Conservation (phyloP, 371 early-diverging fungal species). For the Mucor velutinosus region DNA sequence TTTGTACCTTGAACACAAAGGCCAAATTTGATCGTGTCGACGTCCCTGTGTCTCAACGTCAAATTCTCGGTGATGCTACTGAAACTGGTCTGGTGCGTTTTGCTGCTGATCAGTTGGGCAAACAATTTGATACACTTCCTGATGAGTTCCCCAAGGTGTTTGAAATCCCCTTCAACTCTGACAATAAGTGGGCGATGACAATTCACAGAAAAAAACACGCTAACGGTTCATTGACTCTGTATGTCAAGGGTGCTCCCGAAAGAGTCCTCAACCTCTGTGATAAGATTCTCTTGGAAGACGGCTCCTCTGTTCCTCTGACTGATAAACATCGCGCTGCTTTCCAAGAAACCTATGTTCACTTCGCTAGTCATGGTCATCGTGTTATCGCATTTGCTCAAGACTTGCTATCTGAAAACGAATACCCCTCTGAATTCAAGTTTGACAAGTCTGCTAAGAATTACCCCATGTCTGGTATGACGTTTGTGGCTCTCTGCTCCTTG, state of each 20-base stretch:
- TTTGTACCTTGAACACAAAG: slow-evolving; percentile 76
- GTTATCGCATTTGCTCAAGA: slow-evolving; percentile 91
- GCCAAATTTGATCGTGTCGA: slow-evolving; percentile 89
- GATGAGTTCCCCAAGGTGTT: slow-evolving; percentile 83
- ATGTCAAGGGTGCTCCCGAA: slow-evolving; percentile 96
- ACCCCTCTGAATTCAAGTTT: slow-evolving; percentile 73
- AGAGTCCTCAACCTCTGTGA: slow-evolving; percentile 80
- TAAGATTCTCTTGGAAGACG: slow-evolving; percentile 53
- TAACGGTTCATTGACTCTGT: slow-evolving; percentile 70
- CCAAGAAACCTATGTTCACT: slow-evolving; percentile 74
- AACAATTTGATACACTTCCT: slow-evolving; percentile 65
- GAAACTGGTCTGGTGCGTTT: slow-evolving; percentile 88
- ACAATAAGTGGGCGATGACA: slow-evolving; percentile 93
- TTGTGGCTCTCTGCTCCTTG: slow-evolving; percentile 85
- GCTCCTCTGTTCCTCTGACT: slow-evolving; percentile 48
- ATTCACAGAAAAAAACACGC: slow-evolving; percentile 76
- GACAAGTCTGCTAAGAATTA: slow-evolving; percentile 75
- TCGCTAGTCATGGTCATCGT: slow-evolving; percentile 94
- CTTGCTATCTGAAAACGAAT: slow-evolving; percentile 63
- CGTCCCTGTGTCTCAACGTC: slow-evolving; percentile 56
- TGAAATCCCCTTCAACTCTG: slow-evolving; percentile 95
- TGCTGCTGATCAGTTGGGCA: slow-evolving; percentile 63
- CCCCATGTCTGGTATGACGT: slow-evolving; percentile 70
- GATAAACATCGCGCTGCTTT: slow-evolving; percentile 64
- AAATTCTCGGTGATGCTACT: slow-evolving; percentile 89